These are phyloP conservation scores for Eucalyptus regnans DNA, from an alignment of 345 rosid species.

Conservation along the genomic window DNA sequence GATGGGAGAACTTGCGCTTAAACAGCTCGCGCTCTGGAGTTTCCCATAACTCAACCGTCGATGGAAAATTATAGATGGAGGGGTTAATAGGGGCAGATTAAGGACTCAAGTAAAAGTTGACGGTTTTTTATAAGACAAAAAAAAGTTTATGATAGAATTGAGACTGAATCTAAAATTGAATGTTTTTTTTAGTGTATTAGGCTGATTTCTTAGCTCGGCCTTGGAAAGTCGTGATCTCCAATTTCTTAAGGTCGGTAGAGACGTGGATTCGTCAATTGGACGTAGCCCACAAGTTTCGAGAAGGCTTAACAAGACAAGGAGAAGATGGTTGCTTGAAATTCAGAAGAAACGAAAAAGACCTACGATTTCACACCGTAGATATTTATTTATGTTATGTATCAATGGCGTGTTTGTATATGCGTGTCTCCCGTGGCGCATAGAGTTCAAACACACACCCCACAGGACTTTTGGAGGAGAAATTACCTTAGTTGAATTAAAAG, in stretches of 20 bases:
- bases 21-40: accelerated
- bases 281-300: neutral
- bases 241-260: too few species aligned
- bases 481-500: neutral
- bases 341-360: neutral
- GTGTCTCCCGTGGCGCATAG: neutral
- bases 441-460: neutral
- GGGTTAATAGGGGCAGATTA: accelerated
- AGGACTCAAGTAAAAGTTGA: too few species aligned
- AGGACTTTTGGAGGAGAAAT: neutral
- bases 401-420: neutral
- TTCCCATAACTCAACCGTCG: too few species aligned
- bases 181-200: too few species aligned
- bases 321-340: neutral
- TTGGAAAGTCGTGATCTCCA: too few species aligned
- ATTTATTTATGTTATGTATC: too few species aligned
- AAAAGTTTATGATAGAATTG: accelerated
- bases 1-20: too few species aligned
- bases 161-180: too few species aligned
- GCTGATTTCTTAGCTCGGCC: too few species aligned
- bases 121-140: accelerated
- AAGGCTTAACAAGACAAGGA: neutral
- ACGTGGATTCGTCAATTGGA: neutral
- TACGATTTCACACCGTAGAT: neutral
- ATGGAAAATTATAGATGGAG: too few species aligned